Percentiles rank a stretch among this genome's conserved stretches.
phyloP scores from a whole-genome alignment of 2,329 filamentous ascomycete species.

The Paracoccidioides lutzii region DNA sequence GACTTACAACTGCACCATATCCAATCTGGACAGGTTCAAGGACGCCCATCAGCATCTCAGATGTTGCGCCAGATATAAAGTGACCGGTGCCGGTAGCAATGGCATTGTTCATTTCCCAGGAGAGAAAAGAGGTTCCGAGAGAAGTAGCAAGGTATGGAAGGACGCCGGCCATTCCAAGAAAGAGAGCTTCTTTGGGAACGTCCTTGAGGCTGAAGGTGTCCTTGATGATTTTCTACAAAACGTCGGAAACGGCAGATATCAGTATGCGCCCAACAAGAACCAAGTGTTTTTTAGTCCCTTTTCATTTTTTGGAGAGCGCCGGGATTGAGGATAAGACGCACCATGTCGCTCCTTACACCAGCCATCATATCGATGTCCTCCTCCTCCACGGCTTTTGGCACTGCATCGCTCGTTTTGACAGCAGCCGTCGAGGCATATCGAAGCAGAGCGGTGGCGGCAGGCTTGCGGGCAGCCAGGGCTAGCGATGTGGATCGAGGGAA shows the following conservation, averaged over 20 bases:
- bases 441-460: constrained; percentile 36
- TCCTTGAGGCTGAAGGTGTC: constrained; percentile 53
- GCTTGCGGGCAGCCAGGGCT: constrained; percentile 33
- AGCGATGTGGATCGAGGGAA: constrained; percentile 26
- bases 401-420: constrained; percentile 18
- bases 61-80: constrained; percentile 56
- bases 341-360: constrained; percentile 44
- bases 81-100: constrained; percentile 48
- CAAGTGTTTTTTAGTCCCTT: neutral
- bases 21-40: constrained; percentile 82
- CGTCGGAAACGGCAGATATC: constrained; percentile 4
- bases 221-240: constrained; percentile 46
- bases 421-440: constrained; percentile 32
- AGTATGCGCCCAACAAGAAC: neutral
- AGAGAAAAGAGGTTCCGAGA: constrained; percentile 64
- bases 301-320: neutral
- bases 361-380: constrained; percentile 39
- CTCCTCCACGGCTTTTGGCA: constrained; percentile 26
- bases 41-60: constrained; percentile 56
- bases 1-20: constrained; percentile 63
- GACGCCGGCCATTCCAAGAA: constrained; percentile 62
- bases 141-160: constrained; percentile 79
- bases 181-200: constrained; percentile 55
- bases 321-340: constrained; percentile 28
- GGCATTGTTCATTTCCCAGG: constrained; percentile 66